Evolutionary conservation across 495 filamentous ascomycete species (phyloP).

Genomic region (Bombardia bombarda): DNA sequence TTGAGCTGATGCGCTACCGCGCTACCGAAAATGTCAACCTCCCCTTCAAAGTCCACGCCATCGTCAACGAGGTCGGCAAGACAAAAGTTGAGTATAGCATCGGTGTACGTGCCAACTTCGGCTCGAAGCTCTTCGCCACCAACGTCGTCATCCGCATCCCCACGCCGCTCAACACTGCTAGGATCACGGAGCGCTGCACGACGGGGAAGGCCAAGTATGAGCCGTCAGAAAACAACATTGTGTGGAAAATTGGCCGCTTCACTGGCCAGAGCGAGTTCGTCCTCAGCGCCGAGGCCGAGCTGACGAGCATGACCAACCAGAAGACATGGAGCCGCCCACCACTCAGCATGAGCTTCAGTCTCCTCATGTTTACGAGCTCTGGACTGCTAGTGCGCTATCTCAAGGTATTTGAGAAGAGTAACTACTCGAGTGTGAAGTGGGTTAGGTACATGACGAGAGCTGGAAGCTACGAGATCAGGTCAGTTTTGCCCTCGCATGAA

Average conservation of each 20-base stretch:
- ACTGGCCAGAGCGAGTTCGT: conserved; percentile 94
- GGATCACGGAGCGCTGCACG: conserved; percentile 84
- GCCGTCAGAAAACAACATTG: conserved; percentile 93
- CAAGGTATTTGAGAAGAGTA: conserved; percentile 99
- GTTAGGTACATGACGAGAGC: conserved; percentile 98
- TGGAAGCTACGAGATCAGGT: conserved; percentile 74
- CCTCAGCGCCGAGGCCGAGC: conserved; percentile 78
- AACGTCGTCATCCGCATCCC: conserved; percentile 96
- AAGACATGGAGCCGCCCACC: conserved; percentile 96
- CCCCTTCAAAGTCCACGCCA: conserved; percentile 97
- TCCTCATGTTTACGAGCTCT: conserved; percentile 96
- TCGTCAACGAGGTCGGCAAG: conserved; percentile 94
- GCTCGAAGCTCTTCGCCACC: conserved; percentile 91
- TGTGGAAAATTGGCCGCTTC: conserved; percentile 98
- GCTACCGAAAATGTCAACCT: conserved; percentile 99
- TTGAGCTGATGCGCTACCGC: conserved; percentile 98
- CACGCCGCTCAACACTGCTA: conserved; percentile 92
- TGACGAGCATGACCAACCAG: conserved; percentile 97
- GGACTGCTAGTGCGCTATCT: conserved; percentile 90
- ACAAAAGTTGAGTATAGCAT: conserved; percentile 99
- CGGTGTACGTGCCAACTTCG: conserved; percentile 94
- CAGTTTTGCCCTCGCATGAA: no score
- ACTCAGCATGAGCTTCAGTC: conserved; percentile 78
- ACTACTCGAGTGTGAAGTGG: conserved; percentile 98
- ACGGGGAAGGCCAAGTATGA: conserved; percentile 99